Evolutionary conservation across 2,329 filamentous ascomycete genomes (phyloP).

Genomic region (Bisporella sp.): DNA sequence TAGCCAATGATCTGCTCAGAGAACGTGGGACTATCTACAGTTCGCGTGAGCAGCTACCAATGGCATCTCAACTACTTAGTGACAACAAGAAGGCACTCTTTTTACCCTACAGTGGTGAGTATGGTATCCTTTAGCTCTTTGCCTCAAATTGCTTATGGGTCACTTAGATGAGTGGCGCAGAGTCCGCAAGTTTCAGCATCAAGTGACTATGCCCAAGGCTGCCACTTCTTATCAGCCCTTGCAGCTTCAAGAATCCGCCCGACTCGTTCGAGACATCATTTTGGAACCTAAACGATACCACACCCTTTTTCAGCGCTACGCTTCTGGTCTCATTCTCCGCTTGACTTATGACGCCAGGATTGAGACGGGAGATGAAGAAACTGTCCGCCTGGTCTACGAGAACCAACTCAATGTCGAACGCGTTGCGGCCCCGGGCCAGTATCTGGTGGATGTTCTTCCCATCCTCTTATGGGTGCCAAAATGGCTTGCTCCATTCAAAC

Average conservation of each 20-base stretch:
- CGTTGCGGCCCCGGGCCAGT: slow-evolving; percentile 30
- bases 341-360: slow-evolving; percentile 32
- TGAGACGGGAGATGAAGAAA: slow-evolving; percentile 27
- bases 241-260: slow-evolving; percentile 22
- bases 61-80: slow-evolving; percentile 28
- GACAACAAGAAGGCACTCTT: slow-evolving; percentile 24
- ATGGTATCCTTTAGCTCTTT: neutral
- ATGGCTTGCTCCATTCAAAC: slow-evolving; percentile 18
- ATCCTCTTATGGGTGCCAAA: slow-evolving; percentile 23
- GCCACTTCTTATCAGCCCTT: slow-evolving; percentile 1
- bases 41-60: slow-evolving; percentile 29
- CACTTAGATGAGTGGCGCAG: slow-evolving; percentile 21
- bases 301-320: slow-evolving; percentile 32
- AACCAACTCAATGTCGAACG: slow-evolving; percentile 29
- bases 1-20: slow-evolving; percentile 35
- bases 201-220: slow-evolving; percentile 7
- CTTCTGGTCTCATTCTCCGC: slow-evolving; percentile 34
- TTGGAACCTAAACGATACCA: slow-evolving; percentile 29
- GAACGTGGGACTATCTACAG: slow-evolving; percentile 33
- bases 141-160: neutral
- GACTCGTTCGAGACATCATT: slow-evolving; percentile 28
- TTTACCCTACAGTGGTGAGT: slow-evolving; percentile 20
- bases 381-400: slow-evolving; percentile 26
- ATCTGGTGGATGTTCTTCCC: slow-evolving; percentile 27
- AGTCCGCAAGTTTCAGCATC: slow-evolving; percentile 25